Percentiles rank a stretch among this genome's conserved stretches.
Conservation (phyloP, 2,329 filamentous ascomycete genomes). For the Teratosphaeria destructans region DNA sequence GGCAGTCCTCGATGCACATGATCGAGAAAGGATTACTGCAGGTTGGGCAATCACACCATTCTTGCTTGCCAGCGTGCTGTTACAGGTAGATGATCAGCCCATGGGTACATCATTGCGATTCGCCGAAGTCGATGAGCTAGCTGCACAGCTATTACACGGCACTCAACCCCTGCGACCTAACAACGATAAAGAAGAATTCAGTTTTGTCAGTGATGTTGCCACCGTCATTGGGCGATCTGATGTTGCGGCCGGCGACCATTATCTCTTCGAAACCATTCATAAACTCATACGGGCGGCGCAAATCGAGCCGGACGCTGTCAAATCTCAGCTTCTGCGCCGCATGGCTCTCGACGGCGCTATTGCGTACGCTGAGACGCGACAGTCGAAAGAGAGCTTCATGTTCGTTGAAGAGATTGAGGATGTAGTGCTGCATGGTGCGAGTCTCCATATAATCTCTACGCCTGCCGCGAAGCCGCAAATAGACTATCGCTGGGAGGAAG, state of each 20-base stretch:
- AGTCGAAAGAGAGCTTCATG: slow-evolving; percentile 1
- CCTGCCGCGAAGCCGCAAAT: slow-evolving; percentile 6
- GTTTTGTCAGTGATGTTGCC: slow-evolving; percentile 2
- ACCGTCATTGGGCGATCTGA: not conserved
- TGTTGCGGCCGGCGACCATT: not conserved
- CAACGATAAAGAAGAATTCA: not conserved
- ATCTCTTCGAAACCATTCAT: not conserved
- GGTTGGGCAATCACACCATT: not conserved
- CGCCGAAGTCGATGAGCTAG: not conserved
- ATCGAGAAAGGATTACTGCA: not conserved
- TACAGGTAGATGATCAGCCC: not conserved
- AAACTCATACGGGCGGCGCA: not conserved
- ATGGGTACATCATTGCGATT: not conserved
- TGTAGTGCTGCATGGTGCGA: not conserved
- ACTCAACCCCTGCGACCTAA: not conserved
- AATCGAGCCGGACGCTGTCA: not conserved
- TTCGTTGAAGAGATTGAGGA: slow-evolving; percentile 5
- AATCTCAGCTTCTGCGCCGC: not conserved
- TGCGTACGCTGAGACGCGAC: slow-evolving; percentile 1
- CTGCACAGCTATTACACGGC: not conserved
- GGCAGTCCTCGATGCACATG: not conserved
- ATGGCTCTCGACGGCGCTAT: slow-evolving; percentile 5
- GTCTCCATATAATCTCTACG: not conserved
- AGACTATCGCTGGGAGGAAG: slow-evolving; percentile 30
- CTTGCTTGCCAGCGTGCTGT: not conserved